Evolutionary conservation across 2,329 filamentous ascomycete genomes (phyloP), one percentile per base, ranked within the genome.

Genomic region (Scedosporium boydii): DNA sequence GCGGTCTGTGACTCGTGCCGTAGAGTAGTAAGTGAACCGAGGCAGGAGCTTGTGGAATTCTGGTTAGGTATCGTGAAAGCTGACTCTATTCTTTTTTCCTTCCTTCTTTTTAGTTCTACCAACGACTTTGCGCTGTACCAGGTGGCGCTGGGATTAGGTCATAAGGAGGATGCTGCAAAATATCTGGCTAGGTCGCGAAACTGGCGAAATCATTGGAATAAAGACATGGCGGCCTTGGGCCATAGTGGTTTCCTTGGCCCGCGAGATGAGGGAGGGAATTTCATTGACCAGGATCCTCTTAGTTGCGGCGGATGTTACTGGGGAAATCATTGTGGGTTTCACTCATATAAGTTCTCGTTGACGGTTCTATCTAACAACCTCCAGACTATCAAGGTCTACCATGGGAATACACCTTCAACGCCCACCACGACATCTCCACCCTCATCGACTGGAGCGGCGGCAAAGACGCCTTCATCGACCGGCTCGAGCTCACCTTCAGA

Each of bases 121-220:
- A 90, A 91, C 68, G 88, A 91, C 70, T 91, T 90, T 66, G 80
- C 78, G 0, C 74, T 91, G 3, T 82, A 84, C 64, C 83, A 87
- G 69, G 84, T 91, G 10, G 88, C 88, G 3, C 71, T 69, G 1
- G 86, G 86, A 0, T 72, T 89, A 2, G 78, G 77, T 1, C 79
- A 81, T 57, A 63, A 68, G 0, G 72, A 73, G 1, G 83, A 87
- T 51, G 81, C 82, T 3, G 65, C 73, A 2, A 86, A 78, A 61
- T 90, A 90, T 66, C 76, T 89, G 27, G 75, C 80, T 56, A 81
- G 87, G 7, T 87, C 85, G 0, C 77, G 80, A 9, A 87, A 89
- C 68, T 91, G 88, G 88, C 80, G 84, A 16, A 89, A 89, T 68
- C 87, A 90, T 66, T 91, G 86, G 87, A 86, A 90, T 69, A 69